Evolutionary conservation across 805 yeast species (phyloP), one percentile per base, ranked within the genome.

Genomic region (Lipomyces mesembrius): DNA sequence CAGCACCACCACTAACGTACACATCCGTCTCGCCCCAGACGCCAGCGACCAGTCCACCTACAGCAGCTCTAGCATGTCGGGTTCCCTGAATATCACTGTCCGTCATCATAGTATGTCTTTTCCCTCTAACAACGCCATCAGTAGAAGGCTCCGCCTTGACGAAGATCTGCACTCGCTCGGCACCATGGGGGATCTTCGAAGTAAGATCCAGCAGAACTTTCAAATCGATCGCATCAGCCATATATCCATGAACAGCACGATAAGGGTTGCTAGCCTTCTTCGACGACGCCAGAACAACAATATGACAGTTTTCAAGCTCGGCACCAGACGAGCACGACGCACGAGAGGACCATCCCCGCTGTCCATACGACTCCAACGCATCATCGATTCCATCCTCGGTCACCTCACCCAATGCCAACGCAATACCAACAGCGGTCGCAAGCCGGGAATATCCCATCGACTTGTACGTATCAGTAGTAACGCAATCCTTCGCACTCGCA

Each of bases 361-460:
- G 63, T 32, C 71, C 71, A 59, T 68, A 68, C 25, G 71, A 65
- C 53, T 58, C 70, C 34, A 68, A 51, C 11, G 71, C 66, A n/a
- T 22, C 55, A 22, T 34, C 54, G 56, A 66, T 51, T 7, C 61
- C 70, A 29, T 35, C 63, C 43, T 68, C 71, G 27, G 52, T 35
- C 12, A 68, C 63, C 20, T 68, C 71, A 3, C 70, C 71, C 22
- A 68, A 59, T n/a, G 71, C 71, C n/a, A 62, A 57, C 7, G 71
- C 65, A 37, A 68, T 66, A 12, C 71, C 71, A 27, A 68, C 68
- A 2, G 71, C 71, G 17, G 71, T 66, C 6, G 71, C 71, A 4
- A 68, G 67, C 55, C 71, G 71, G n/a, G 71, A 68, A 64, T 68
- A 68, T 32, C 70, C 71, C 71, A 68, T 68, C 11, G 71, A 68